Evolutionary conservation across 805 yeast species (phyloP).

Genomic region (Pichia heedii): DNA sequence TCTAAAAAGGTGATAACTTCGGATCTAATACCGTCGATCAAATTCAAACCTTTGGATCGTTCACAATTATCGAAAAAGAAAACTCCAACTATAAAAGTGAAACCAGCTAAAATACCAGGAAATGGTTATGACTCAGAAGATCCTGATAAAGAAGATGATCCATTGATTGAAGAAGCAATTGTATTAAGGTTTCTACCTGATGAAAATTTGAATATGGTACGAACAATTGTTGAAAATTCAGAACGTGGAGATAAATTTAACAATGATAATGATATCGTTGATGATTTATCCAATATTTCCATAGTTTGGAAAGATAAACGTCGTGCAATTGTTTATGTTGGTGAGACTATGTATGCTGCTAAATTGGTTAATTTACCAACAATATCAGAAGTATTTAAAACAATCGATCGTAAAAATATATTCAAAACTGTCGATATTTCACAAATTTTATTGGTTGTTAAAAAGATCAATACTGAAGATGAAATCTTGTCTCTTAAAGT

Average conservation of each 20-base stretch:
- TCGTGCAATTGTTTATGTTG: constrained; percentile 69
- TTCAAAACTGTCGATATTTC: constrained; percentile 79
- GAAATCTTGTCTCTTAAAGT: constrained; percentile 38
- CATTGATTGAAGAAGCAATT: constrained; percentile 80
- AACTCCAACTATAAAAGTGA: constrained; percentile 39
- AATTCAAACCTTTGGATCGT: constrained; percentile 56
- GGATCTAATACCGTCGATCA: constrained; percentile 30
- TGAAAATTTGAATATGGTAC: constrained; percentile 65
- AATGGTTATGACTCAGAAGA: constrained; percentile 97
- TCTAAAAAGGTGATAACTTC: background rate
- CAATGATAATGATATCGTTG: background rate
- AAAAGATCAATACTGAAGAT: constrained; percentile 34
- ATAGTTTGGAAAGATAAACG: constrained; percentile 78
- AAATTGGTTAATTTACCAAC: constrained; percentile 87
- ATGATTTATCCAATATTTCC: constrained; percentile 57
- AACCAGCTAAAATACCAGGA: constrained; percentile 68
- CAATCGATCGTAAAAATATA: constrained; percentile 81
- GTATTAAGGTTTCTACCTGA: constrained; percentile 61
- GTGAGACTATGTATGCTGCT: constrained; percentile 67
- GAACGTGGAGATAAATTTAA: constrained; percentile 6
- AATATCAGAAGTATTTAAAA: constrained; percentile 75
- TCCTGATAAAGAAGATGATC: constrained; percentile 92
- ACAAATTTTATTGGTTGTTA: constrained; percentile 75
- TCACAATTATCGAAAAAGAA: background rate
- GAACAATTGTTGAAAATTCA: constrained; percentile 65